Conservation (phyloP, 163 green algal species). For the Prototheca cutis region DNA sequence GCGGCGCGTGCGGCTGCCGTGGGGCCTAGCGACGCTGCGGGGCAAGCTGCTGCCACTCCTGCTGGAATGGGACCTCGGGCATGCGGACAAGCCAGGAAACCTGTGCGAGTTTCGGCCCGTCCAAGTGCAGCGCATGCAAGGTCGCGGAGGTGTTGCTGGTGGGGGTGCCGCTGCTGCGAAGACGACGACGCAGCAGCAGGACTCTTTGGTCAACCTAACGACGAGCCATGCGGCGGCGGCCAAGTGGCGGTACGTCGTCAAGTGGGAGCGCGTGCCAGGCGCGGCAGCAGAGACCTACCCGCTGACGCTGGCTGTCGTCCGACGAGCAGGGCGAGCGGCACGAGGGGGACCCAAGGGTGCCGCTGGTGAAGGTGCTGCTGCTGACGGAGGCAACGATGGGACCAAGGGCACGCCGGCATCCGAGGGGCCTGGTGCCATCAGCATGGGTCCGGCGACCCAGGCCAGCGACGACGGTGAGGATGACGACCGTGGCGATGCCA, state of each 20-base stretch:
- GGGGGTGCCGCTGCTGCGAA: too few relatives aligned
- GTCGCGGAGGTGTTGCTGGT: not conserved
- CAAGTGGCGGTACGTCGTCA: slow-evolving; percentile 22
- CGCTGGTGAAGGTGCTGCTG: too few relatives aligned
- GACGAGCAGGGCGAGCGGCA: too few relatives aligned
- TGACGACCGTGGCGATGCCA: not conserved
- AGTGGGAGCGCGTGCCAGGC: slow-evolving; percentile 9
- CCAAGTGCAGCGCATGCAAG: slow-evolving; percentile 19
- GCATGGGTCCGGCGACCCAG: too few relatives aligned
- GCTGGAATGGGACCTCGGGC: slow-evolving; percentile 22
- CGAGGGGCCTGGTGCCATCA: too few relatives aligned
- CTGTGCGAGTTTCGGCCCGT: slow-evolving; percentile 8
- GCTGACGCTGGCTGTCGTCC: not conserved
- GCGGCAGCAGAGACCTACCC: not conserved
- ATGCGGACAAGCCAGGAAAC: not conserved
- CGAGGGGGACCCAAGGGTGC: too few relatives aligned
- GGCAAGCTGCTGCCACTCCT: slow-evolving; percentile 21
- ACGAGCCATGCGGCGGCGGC: not conserved
- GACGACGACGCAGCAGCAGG: not conserved
- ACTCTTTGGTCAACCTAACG: not conserved
- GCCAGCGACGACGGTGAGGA: not conserved
- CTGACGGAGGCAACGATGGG: too few relatives aligned
- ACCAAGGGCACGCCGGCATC: too few relatives aligned
- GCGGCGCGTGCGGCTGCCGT: slow-evolving; percentile 3
- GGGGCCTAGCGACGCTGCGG: slow-evolving; percentile 13